Conservation (phyloP, 805 yeast species). For the Clavispora carvajalis region DNA sequence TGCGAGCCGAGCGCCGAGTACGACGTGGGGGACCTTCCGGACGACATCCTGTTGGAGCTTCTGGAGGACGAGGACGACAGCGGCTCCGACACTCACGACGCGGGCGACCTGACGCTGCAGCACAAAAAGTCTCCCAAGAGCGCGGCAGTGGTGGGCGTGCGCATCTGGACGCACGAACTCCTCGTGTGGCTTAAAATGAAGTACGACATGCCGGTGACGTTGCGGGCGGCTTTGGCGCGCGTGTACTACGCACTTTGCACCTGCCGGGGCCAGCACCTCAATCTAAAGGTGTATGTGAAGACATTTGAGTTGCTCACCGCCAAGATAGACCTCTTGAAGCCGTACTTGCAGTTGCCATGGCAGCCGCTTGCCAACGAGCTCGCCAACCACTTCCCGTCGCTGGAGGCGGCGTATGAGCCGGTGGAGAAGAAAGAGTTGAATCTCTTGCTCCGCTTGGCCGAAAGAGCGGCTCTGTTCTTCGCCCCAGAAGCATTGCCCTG, state of each 20-base stretch:
- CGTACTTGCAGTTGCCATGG: constrained; percentile 50
- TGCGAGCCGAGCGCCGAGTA: constrained; percentile 18
- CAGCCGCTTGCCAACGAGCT: constrained; percentile 36
- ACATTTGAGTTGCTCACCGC: constrained; percentile 56
- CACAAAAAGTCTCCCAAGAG: constrained; percentile 61
- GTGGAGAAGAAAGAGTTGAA: constrained; percentile 46
- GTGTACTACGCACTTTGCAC: constrained; percentile 70
- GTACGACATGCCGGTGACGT: constrained; percentile 66
- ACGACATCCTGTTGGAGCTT: too few relatives aligned
- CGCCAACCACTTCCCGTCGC: constrained; percentile 25
- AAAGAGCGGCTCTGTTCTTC: constrained; percentile 52
- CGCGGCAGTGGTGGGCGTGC: constrained; percentile 68
- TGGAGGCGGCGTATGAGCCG: constrained; percentile 40
- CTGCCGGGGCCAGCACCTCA: constrained; percentile 64
- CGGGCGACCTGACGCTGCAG: constrained; percentile 38
- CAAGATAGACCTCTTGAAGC: constrained; percentile 33
- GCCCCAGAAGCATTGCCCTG: constrained; percentile 41
- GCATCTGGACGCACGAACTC: constrained; percentile 85
- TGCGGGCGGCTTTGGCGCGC: constrained; percentile 56
- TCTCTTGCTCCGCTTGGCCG: constrained; percentile 47
- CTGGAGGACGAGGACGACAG: constrained; percentile 36
- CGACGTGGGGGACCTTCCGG: constrained; percentile 2
- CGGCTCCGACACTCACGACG: constrained; percentile 25
- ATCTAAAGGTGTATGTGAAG: constrained; percentile 54
- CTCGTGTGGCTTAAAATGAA: constrained; percentile 73